These are phyloP conservation scores for Escovopsis sp. DNA, from an alignment of 2,329 filamentous ascomycete genomes.

Conservation along the genomic window DNA sequence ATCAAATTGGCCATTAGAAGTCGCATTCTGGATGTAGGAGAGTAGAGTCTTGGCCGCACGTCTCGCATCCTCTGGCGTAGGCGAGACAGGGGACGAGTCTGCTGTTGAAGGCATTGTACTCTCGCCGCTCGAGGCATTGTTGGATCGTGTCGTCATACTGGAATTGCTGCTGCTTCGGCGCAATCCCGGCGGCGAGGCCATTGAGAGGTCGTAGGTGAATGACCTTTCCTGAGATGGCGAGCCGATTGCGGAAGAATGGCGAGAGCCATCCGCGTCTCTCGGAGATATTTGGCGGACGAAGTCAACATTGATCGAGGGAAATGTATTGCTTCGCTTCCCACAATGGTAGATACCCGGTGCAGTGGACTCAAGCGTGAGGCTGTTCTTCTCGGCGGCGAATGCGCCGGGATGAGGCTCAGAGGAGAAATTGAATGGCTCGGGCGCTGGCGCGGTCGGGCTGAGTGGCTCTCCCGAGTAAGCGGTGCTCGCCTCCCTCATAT, in stretches of 20 bases:
- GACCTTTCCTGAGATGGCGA: conserved; percentile 34
- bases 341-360: conserved; percentile 52
- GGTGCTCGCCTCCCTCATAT: conserved; percentile 17
- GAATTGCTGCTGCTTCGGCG: conserved; percentile 22
- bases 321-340: conserved; percentile 62
- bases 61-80: conserved; percentile 74
- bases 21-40: conserved; percentile 62
- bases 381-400: conserved; percentile 34
- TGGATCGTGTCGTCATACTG: conserved; percentile 16
- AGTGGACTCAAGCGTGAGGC: conserved; percentile 18
- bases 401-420: conserved; percentile 56
- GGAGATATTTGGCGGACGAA: conserved; percentile 29
- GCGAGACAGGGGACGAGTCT: conserved; percentile 46
- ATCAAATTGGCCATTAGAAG: conserved; percentile 51
- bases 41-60: conserved; percentile 70
- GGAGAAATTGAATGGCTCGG: conserved; percentile 51
- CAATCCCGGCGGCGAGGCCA: conserved; percentile 23
- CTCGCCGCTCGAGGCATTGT: conserved; percentile 9
- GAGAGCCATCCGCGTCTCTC: conserved; percentile 34
- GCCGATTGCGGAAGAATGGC: conserved; percentile 34
- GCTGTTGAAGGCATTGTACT: conserved; percentile 18
- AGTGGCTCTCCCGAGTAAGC: conserved; percentile 58
- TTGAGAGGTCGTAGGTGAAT: conserved; percentile 29
- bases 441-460: conserved; percentile 51
- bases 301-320: conserved; percentile 56